phyloP scores from a whole-genome alignment of 164 flowering plant species.

The Hamamelis virginiana region DNA sequence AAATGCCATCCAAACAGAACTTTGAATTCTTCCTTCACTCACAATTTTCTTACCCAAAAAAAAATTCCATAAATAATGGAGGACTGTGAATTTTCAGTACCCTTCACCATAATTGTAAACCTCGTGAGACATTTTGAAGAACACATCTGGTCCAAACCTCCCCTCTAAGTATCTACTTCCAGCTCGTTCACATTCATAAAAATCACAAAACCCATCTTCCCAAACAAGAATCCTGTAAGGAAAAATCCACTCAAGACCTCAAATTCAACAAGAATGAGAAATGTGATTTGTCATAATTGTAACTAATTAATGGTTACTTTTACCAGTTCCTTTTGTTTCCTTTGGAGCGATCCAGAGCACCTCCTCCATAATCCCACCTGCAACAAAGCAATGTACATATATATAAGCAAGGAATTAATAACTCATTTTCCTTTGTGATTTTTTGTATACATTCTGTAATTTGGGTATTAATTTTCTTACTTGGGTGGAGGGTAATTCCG shows the following conservation, averaged over 20 bases:
- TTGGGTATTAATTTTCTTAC: constrained; percentile 31
- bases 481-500: constrained; percentile 82
- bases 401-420: no score
- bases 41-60: not conserved
- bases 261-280: constrained; percentile 5
- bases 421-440: no score
- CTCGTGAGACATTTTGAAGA: constrained; percentile 88
- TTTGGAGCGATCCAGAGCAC: constrained; percentile 63
- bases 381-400: constrained; percentile 21
- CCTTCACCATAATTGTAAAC: constrained; percentile 86
- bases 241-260: constrained; percentile 10
- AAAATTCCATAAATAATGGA: not conserved
- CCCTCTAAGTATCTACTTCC: constrained; percentile 41
- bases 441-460: not conserved
- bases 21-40: not conserved
- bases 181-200: constrained; percentile 54
- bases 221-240: constrained; percentile 76
- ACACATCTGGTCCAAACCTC: constrained; percentile 70
- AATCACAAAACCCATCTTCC: constrained; percentile 87
- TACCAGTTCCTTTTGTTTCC: constrained; percentile 88
- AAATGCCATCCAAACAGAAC: not conserved
- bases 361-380: constrained; percentile 84
- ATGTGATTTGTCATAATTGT: constrained; percentile 3
- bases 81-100: constrained; percentile 32
- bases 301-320: constrained; percentile 4